These are phyloP conservation scores for Chenopodium album DNA, from an alignment of 148 eudicot genomes.

Conservation along the genomic window DNA sequence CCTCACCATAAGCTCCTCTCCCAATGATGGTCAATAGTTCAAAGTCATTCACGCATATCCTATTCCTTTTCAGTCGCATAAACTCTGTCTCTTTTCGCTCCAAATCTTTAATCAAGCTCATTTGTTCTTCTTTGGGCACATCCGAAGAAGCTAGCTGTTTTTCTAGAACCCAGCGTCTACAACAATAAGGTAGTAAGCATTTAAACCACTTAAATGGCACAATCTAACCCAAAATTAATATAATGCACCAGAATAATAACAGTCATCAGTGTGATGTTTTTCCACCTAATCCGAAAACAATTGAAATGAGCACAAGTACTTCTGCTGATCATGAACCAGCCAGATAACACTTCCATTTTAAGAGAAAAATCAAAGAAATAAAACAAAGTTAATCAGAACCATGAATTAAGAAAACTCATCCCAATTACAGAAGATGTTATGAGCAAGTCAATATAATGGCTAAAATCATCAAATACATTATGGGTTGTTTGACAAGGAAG, in stretches of 20 bases:
- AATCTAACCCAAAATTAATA: conserved; percentile 2
- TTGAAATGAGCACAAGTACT: background rate
- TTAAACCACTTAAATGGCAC: conserved; percentile 13
- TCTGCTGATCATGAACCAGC: background rate
- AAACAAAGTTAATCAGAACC: background rate
- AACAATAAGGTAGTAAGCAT: conserved; percentile 19
- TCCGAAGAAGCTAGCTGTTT: conserved; percentile 84
- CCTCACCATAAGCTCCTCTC: conserved; percentile 98
- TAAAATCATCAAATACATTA: too few relatives aligned
- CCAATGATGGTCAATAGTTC: conserved; percentile 89
- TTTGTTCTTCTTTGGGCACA: conserved; percentile 92
- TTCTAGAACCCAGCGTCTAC: conserved; percentile 88
- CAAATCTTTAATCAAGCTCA: conserved; percentile 77
- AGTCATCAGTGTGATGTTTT: background rate
- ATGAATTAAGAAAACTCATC: background rate
- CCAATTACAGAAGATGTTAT: background rate
- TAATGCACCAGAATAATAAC: background rate
- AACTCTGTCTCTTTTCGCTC: conserved; percentile 94
- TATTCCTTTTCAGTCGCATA: conserved; percentile 89
- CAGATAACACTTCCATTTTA: background rate
- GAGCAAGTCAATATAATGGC: background rate
- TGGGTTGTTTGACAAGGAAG: background rate
- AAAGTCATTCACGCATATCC: conserved; percentile 91
- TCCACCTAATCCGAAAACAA: background rate
- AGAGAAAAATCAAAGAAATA: background rate